Conservation (phyloP, 352 stramenopile species). For the Pythium inflatum region DNA sequence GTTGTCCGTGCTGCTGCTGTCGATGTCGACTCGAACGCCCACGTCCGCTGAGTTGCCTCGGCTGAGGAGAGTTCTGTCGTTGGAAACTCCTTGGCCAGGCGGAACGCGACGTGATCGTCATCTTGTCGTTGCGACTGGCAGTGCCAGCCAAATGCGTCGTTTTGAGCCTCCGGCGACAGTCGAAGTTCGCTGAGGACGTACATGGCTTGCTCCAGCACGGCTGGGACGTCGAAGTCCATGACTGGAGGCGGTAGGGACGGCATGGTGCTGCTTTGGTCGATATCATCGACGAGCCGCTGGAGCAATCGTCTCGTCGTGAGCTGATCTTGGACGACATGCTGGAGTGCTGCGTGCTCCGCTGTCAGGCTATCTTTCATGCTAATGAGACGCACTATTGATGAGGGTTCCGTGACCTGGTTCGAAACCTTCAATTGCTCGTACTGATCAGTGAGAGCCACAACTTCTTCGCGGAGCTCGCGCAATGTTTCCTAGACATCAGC, state of each 20-base stretch:
- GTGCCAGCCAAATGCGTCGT: slow-evolving; percentile 29
- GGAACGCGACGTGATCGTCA: slow-evolving; percentile 21
- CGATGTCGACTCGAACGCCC: slow-evolving; percentile 23
- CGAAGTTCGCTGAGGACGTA: neutral
- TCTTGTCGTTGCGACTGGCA: slow-evolving; percentile 5
- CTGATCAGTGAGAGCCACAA: slow-evolving; percentile 2
- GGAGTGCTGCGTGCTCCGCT: slow-evolving; percentile 15
- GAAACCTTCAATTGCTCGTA: slow-evolving; percentile 19
- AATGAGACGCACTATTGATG: slow-evolving; percentile 13
- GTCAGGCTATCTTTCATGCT: slow-evolving; percentile 13
- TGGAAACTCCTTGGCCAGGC: slow-evolving; percentile 17
- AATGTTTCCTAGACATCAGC: no score
- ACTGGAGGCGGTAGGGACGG: no score
- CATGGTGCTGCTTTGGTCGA: neutral
- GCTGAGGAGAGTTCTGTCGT: neutral
- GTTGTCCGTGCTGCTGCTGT: no score
- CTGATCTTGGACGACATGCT: neutral
- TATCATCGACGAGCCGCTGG: slow-evolving; percentile 5
- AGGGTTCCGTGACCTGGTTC: neutral
- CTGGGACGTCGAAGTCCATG: no score
- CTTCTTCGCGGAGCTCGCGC: slow-evolving; percentile 25
- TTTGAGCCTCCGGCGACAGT: neutral
- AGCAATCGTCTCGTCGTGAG: slow-evolving; percentile 3
- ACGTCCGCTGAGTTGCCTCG: slow-evolving; percentile 16
- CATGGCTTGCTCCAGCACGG: neutral